Percentiles rank a stretch among this genome's conserved stretches.
Conservation (phyloP, 495 filamentous ascomycete species). For the Chaetomidium leptoderma region DNA sequence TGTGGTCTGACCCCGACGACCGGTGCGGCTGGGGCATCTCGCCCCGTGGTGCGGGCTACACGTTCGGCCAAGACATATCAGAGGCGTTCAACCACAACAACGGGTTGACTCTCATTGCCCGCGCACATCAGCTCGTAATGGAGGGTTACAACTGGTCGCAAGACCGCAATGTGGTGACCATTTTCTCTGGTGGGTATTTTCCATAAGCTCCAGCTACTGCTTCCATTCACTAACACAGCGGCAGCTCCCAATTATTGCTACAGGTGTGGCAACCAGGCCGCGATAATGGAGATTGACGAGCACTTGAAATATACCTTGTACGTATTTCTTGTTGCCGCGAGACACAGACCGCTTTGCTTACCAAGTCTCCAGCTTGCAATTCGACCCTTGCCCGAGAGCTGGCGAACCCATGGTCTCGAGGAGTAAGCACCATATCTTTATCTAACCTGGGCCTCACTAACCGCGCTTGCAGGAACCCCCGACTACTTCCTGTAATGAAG, state of each 20-base stretch:
- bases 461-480: constrained; percentile 18
- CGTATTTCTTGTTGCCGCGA: constrained; percentile 38
- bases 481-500: constrained; percentile 29
- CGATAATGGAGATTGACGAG: constrained; percentile 99
- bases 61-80: constrained; percentile 98
- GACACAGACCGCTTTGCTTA: constrained; percentile 5
- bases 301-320: constrained; percentile 99
- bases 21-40: constrained; percentile 98
- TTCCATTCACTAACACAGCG: constrained; percentile 21
- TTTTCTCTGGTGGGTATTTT: constrained; percentile 78
- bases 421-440: constrained; percentile 45
- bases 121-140: constrained; percentile 96
- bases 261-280: constrained; percentile 96
- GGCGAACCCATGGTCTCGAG: constrained; percentile 99
- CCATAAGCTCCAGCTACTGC: neutral
- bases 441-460: neutral
- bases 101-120: constrained; percentile 87
- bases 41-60: constrained; percentile 94
- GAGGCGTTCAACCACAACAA: constrained; percentile 99
- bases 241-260: constrained; percentile 96
- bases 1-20: constrained; percentile 98
- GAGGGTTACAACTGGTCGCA: constrained; percentile 98
- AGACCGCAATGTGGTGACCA: constrained; percentile 95
- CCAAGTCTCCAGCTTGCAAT: constrained; percentile 73
- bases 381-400: constrained; percentile 94